These are phyloP conservation scores for Trametes villosa DNA, from an alignment of 768 basidiomycete genomes.

Conservation along the genomic window DNA sequence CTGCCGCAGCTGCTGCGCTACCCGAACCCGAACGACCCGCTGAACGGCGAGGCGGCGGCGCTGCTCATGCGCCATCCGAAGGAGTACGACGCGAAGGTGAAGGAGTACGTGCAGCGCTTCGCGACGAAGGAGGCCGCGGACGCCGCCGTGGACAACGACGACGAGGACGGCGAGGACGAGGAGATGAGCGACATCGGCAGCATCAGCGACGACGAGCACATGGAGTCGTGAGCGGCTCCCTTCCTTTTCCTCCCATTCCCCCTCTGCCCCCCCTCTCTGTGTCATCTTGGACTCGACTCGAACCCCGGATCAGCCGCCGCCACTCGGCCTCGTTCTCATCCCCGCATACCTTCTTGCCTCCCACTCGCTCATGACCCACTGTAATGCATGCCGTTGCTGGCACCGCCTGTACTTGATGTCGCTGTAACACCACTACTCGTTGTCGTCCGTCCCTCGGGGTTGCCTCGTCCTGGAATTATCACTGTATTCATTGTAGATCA, in stretches of 20 bases:
- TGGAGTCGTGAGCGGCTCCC: conserved; percentile 25
- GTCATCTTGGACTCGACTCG: background rate
- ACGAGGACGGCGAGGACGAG: conserved; percentile 73
- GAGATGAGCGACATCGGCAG: conserved; percentile 90
- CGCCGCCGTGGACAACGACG: conserved; percentile 63
- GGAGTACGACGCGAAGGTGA: conserved; percentile 92
- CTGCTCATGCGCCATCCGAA: conserved; percentile 97
- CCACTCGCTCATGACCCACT: background rate
- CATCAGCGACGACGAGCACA: conserved; percentile 67
- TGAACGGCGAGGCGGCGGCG: conserved; percentile 98
- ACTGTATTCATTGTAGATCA: conserved; percentile 19
- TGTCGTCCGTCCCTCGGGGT: background rate
- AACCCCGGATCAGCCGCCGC: background rate
- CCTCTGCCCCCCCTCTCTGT: background rate
- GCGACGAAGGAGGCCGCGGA: conserved; percentile 92
- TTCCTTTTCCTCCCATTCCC: background rate
- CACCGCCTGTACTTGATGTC: conserved; percentile 20
- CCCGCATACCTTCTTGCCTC: conserved; percentile 8
- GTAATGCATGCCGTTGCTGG: conserved; percentile 19
- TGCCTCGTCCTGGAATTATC: conserved; percentile 14
- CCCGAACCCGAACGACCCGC: conserved; percentile 96
- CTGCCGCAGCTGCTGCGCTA: conserved; percentile 96
- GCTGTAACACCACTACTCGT: conserved; percentile 19
- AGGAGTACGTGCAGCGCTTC: conserved; percentile 95
- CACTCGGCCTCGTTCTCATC: background rate